A percentile compares a stretch with the other conserved stretches of the same genome.
Evolutionary conservation across 2,329 filamentous ascomycete species (phyloP).

Genomic region (Ceratocystis cubensis): DNA sequence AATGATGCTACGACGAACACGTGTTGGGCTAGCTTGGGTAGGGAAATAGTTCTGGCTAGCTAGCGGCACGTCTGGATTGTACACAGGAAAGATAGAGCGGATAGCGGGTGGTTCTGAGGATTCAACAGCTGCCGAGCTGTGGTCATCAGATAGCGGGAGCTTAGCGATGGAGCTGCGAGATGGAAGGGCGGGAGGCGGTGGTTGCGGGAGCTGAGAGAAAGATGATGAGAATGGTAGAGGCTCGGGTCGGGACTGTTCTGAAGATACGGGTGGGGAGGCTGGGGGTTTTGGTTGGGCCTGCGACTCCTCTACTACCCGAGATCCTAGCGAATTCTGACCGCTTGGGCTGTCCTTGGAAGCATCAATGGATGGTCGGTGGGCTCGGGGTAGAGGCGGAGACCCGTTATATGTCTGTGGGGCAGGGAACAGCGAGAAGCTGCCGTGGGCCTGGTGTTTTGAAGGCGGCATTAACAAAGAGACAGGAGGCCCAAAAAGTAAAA

Average conservation of each 20-base stretch:
- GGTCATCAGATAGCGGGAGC: conserved; percentile 32
- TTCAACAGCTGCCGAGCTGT: conserved; percentile 19
- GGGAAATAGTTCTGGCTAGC: conserved; percentile 59
- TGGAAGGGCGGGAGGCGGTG: conserved; percentile 12
- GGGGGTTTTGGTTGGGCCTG: background rate
- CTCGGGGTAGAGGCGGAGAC: conserved; percentile 16
- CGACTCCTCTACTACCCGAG: background rate
- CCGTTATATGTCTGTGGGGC: background rate
- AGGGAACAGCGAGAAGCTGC: conserved; percentile 18
- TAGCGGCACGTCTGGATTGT: conserved; percentile 54
- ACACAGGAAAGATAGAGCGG: conserved; percentile 64
- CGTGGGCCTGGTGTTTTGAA: conserved; percentile 14
- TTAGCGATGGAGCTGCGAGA: conserved; percentile 48
- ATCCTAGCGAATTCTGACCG: conserved; percentile 4
- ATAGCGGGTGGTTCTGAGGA: conserved; percentile 33
- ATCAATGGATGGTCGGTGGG: conserved; percentile 11
- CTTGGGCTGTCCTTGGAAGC: background rate
- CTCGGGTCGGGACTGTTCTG: conserved; percentile 9
- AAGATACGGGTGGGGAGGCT: background rate
- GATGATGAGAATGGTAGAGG: conserved; percentile 14
- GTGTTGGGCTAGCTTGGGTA: conserved; percentile 49
- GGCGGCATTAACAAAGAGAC: background rate
- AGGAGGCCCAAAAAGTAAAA: background rate
- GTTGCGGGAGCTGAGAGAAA: background rate
- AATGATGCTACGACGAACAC: conserved; percentile 51